Base-by-base conservation (phyloP, 495 filamentous ascomycete genomes). In the Talaromyces thailandensis region DNA sequence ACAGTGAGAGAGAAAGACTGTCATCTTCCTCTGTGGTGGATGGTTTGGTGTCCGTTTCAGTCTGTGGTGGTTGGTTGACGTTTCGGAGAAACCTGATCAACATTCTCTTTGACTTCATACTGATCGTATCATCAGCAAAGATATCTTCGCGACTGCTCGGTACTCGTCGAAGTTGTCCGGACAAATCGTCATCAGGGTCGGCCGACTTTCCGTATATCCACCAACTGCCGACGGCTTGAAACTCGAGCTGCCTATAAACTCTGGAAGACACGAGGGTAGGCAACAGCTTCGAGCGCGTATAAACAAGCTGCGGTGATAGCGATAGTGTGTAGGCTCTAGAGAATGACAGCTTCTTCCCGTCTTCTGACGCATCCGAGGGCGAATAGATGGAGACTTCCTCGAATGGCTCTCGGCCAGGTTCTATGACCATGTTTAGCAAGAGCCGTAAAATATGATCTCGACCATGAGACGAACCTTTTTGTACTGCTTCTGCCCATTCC, bases 201-300 rank as follows among this genome's bases (percentile, higher is more conserved):
- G 62, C 28, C 18, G 64, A 64, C 14, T 66, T 58, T 6, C 64
- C 70, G 35, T 88, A 87, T 37, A 96, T 85, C 84, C 88, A 98
- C 89, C 92, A 98, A 62, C 89, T 93, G 31, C 95, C 95, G 6
- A 98, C 88, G 5, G 94, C 92, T 64, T 93, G 85, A 72, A 97
- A 98, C 65, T 96, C 93, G 62, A 98, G 82, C 72, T 96, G 90
- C 32, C 84, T 84, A 64, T 95, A 90, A 59, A 95, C 87, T 64
- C 88, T 88, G 1, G 93, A 96, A 3, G 92, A 91, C 43, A 98
- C 86, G 40, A 98, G 81, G 63, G 86, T 80, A 5, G 84, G 80
- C 2, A 98, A 77, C 23, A 97, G 79, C 64, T 82, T 77, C 18
- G 91, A 94, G 51, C 86, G 87, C 51, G 90, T 84, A 70, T 97